Conservation (phyloP, 768 basidiomycete species). For the Auricularia auricula-judae region DNA sequence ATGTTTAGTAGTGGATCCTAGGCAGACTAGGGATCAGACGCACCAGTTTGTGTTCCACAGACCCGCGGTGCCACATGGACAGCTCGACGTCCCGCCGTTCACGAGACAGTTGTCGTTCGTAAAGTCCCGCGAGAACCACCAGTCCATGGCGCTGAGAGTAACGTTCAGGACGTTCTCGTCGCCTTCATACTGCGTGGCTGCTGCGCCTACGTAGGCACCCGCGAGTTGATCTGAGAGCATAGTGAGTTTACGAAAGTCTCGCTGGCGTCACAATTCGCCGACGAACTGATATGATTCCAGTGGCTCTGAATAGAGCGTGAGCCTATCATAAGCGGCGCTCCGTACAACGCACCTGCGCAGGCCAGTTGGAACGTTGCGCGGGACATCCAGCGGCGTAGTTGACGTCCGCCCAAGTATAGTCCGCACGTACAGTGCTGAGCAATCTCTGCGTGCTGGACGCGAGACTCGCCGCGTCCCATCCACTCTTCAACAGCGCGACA, state of each 20-base stretch:
- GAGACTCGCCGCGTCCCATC: background rate
- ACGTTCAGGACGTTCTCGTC: slow-evolving; percentile 27
- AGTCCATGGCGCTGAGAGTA: slow-evolving; percentile 43
- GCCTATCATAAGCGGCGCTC: background rate
- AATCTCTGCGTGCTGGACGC: background rate
- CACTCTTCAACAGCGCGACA: background rate
- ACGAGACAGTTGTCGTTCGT: slow-evolving; percentile 42
- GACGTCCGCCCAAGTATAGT: slow-evolving; percentile 26
- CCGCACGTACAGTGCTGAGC: slow-evolving; percentile 5
- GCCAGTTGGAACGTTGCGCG: slow-evolving; percentile 60
- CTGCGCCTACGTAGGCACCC: slow-evolving; percentile 49
- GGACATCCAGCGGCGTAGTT: slow-evolving; percentile 54
- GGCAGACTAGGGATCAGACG: slow-evolving; percentile 23
- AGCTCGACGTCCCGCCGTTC: slow-evolving; percentile 37
- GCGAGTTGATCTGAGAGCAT: slow-evolving; percentile 35
- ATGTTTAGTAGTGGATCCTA: too few relatives aligned
- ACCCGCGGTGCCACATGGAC: slow-evolving; percentile 44
- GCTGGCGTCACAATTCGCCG: background rate
- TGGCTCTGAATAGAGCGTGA: background rate
- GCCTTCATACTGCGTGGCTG: slow-evolving; percentile 29
- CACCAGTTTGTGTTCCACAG: slow-evolving; percentile 60
- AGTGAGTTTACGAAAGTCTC: background rate
- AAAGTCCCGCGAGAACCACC: slow-evolving; percentile 55
- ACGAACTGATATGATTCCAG: slow-evolving; percentile 9
- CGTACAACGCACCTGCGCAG: slow-evolving; percentile 28